Conservation (phyloP, 768 basidiomycete species). For the Phylloporus sp. region DNA sequence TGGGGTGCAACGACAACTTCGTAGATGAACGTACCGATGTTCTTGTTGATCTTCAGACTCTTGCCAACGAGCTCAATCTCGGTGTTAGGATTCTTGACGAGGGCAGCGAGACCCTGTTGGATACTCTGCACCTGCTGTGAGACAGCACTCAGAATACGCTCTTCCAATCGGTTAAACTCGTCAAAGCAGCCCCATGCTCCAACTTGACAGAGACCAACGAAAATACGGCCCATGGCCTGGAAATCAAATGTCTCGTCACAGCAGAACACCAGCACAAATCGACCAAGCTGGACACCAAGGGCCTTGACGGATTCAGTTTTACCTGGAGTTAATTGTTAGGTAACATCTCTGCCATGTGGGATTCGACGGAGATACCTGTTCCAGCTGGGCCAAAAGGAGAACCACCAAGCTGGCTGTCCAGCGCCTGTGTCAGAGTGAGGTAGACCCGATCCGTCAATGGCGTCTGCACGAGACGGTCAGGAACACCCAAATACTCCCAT, state of each 20-base stretch:
- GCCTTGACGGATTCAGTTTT: constrained; percentile 99
- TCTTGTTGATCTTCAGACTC: constrained; percentile 86
- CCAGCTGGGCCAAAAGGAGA: constrained; percentile 98
- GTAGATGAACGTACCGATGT: constrained; percentile 61
- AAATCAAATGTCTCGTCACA: constrained; percentile 99
- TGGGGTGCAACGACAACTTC: background rate
- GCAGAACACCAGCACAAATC: constrained; percentile 99
- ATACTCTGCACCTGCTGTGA: constrained; percentile 99
- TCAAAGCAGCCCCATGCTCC: constrained; percentile 99
- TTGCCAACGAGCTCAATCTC: constrained; percentile 97
- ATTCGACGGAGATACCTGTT: constrained; percentile 55
- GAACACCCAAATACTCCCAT: constrained; percentile 97
- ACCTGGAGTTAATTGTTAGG: constrained; percentile 42
- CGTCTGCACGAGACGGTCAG: constrained; percentile 96
- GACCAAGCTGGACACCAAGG: constrained; percentile 92
- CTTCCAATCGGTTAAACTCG: constrained; percentile 97
- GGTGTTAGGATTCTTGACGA: constrained; percentile 77
- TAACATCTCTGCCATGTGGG: background rate
- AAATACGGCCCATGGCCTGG: constrained; percentile 99
- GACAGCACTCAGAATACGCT: constrained; percentile 95
- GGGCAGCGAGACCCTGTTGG: constrained; percentile 86
- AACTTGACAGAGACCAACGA: constrained; percentile 97
- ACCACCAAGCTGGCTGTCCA: constrained; percentile 93
- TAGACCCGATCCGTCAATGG: constrained; percentile 97
- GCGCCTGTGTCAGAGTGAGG: constrained; percentile 91